Percentiles rank a stretch among this genome's conserved stretches.
These are phyloP conservation scores for Bauhinia variegata DNA, from an alignment of 306 rosid species.

Conservation along the genomic window DNA sequence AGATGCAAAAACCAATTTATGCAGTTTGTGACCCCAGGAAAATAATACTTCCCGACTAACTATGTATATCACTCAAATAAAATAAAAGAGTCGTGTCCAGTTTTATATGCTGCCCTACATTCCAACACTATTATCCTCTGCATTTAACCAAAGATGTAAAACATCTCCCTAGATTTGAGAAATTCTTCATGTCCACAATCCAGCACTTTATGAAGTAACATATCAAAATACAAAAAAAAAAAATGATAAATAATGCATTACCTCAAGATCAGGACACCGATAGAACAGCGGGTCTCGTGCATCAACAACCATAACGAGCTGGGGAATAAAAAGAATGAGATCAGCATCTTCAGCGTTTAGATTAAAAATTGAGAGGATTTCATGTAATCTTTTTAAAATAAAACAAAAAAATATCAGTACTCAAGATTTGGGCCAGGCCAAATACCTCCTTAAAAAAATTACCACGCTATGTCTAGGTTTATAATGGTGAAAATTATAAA, in stretches of 20 bases:
- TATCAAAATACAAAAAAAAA: no score
- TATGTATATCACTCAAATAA: no score
- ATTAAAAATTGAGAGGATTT: slow-evolving; percentile 3
- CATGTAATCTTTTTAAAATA: background rate
- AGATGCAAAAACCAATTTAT: no score
- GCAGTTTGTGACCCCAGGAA: no score
- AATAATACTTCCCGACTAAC: no score
- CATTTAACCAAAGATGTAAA: slow-evolving; percentile 4
- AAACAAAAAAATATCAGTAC: background rate
- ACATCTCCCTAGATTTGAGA: slow-evolving; percentile 6
- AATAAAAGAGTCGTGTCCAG: no score
- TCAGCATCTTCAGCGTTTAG: slow-evolving; percentile 1
- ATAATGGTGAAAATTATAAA: background rate
- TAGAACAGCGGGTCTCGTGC: slow-evolving; percentile 88
- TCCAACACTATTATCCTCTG: background rate
- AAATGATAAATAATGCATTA: slow-evolving; percentile 39
- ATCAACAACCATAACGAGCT: slow-evolving; percentile 98
- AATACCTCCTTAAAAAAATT: background rate
- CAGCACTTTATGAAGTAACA: slow-evolving; percentile 7
- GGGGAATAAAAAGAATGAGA: slow-evolving; percentile 34
- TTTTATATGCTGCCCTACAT: background rate
- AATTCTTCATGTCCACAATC: slow-evolving; percentile 1
- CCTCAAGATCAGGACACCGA: slow-evolving; percentile 99
- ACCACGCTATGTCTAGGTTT: background rate
- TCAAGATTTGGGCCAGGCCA: background rate